Conservation (phyloP, 768 basidiomycete genomes). For the Tricholoma furcatifolium region DNA sequence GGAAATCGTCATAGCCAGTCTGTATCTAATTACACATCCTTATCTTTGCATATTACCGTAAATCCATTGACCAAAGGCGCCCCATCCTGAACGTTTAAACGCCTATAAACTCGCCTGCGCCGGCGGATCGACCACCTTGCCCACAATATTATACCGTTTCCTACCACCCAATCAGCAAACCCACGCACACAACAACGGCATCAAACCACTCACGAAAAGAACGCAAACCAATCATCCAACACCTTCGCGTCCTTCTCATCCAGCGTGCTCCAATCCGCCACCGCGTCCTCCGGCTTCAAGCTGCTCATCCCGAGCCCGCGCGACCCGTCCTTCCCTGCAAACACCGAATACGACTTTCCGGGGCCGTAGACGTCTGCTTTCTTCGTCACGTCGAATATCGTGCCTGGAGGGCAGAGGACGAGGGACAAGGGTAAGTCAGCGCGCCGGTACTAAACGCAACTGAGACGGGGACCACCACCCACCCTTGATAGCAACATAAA, state of each 20-base stretch:
- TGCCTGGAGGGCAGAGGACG: slow-evolving; percentile 44
- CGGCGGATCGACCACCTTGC: slow-evolving; percentile 59
- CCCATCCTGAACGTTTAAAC: no score
- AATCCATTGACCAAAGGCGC: no score
- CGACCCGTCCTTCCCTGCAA: slow-evolving; percentile 94
- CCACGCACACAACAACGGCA: neutral
- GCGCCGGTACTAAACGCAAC: slow-evolving; percentile 3
- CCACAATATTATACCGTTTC: slow-evolving; percentile 88
- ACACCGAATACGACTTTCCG: slow-evolving; percentile 76
- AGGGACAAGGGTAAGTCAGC: neutral
- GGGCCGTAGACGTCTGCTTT: slow-evolving; percentile 90
- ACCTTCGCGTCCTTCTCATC: slow-evolving; percentile 72
- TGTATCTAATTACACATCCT: no score
- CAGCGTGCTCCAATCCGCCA: slow-evolving; percentile 80
- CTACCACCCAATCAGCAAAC: slow-evolving; percentile 30
- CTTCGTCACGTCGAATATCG: slow-evolving; percentile 84
- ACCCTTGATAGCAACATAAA: slow-evolving; percentile 96
- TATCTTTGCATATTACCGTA: no score
- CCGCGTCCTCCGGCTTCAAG: slow-evolving; percentile 80
- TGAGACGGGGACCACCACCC: no score
- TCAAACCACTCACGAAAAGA: slow-evolving; percentile 69
- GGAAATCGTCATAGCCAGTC: no score
- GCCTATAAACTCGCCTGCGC: no score
- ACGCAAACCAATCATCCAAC: slow-evolving; percentile 85
- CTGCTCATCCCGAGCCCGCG: slow-evolving; percentile 88